Percentiles rank a stretch among this genome's conserved stretches.
phyloP scores from a whole-genome alignment of 768 basidiomycete species.

The Phaeotremella skinneri region DNA sequence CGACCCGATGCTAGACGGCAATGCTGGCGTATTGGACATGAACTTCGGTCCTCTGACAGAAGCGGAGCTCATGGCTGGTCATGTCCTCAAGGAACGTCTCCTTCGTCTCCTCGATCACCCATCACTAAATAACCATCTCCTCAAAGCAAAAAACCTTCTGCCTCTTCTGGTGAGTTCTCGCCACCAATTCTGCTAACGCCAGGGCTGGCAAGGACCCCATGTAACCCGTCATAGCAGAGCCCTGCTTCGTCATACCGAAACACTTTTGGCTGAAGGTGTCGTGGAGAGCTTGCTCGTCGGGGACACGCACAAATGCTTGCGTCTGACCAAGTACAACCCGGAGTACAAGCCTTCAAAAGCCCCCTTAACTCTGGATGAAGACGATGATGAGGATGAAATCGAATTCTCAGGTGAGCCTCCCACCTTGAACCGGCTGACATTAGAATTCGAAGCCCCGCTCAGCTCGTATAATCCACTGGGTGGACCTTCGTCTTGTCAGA shows the following conservation, averaged over 20 bases:
- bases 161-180: conserved; percentile 27
- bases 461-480: conserved; percentile 14
- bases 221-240: conserved; percentile 28
- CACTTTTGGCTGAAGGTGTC: conserved; percentile 27
- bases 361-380: background rate
- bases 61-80: conserved; percentile 31
- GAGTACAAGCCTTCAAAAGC: conserved; percentile 8
- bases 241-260: conserved; percentile 21
- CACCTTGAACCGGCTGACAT: background rate
- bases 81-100: conserved; percentile 35
- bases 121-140: conserved; percentile 35
- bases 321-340: conserved; percentile 41
- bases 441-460: background rate
- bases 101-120: conserved; percentile 40
- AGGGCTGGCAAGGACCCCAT: conserved; percentile 33
- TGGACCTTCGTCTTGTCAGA: conserved; percentile 13
- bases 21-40: conserved; percentile 9
- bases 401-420: conserved; percentile 13
- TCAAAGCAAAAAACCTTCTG: conserved; percentile 25
- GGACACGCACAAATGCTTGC: conserved; percentile 22
- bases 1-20: conserved; percentile 10
- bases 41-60: conserved; percentile 33
- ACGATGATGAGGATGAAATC: conserved; percentile 2
- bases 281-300: conserved; percentile 36
- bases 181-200: background rate